Conservation (phyloP, 805 yeast genomes). For the Barnettozyma populi region DNA sequence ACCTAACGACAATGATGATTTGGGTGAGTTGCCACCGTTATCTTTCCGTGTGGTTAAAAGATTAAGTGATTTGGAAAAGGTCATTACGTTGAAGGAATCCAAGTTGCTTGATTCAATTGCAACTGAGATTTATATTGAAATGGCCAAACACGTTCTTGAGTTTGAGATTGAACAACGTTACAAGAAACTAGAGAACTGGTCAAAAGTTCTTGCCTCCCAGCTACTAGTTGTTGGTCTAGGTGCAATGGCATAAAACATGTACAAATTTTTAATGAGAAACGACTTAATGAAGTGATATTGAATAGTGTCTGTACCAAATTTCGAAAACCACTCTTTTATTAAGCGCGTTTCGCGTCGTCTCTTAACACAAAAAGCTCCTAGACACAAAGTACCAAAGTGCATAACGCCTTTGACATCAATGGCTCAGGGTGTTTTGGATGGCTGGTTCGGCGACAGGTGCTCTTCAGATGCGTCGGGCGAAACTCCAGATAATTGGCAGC, state of each 20-base stretch:
- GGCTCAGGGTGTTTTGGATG: slow-evolving; percentile 7
- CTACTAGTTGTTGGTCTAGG: slow-evolving; percentile 53
- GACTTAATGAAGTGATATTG: background rate
- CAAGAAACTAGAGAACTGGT: slow-evolving; percentile 49
- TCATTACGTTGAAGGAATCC: slow-evolving; percentile 35
- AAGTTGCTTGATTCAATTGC: slow-evolving; percentile 46
- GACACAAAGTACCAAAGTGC: background rate
- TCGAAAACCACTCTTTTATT: background rate
- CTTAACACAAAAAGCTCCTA: background rate
- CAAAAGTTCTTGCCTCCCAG: slow-evolving; percentile 55
- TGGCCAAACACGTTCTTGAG: slow-evolving; percentile 46
- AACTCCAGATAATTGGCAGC: background rate
- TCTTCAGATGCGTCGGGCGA: background rate
- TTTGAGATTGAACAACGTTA: slow-evolving; percentile 42
- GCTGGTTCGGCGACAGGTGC: background rate
- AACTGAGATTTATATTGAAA: slow-evolving; percentile 53
- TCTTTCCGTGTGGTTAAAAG: slow-evolving; percentile 43
- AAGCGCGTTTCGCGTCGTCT: slow-evolving; percentile 2
- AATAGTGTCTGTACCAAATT: background rate
- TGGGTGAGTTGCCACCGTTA: slow-evolving; percentile 26
- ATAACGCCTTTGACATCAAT: background rate
- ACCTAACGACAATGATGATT: slow-evolving; percentile 11
- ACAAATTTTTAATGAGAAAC: slow-evolving; percentile 2
- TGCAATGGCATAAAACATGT: slow-evolving; percentile 37
- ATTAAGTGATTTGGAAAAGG: slow-evolving; percentile 36